Evolutionary conservation across 139 green algal species (phyloP).

Genomic region (Tetraselmis striata): DNA sequence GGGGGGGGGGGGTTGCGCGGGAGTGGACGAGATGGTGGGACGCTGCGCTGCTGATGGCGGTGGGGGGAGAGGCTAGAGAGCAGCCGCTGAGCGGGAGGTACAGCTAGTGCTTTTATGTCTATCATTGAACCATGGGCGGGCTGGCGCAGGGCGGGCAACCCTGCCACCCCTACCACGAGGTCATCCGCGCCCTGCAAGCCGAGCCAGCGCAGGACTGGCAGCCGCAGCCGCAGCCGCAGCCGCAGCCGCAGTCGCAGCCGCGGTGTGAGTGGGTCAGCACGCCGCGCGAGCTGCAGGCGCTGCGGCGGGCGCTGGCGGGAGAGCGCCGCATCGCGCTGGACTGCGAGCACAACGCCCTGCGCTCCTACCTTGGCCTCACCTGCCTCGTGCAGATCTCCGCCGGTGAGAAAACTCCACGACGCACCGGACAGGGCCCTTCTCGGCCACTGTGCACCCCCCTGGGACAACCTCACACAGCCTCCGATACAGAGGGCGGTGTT

Average conservation of each 20-base stretch:
- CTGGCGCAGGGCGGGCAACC: not conserved
- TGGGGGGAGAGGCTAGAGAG: too few relatives aligned
- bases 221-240: too few relatives aligned
- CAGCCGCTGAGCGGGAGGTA: constrained; percentile 6
- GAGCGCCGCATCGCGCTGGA: constrained; percentile 50
- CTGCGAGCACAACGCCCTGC: constrained; percentile 47
- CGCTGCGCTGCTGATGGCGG: not conserved
- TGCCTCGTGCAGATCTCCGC: constrained; percentile 74
- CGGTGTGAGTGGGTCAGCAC: constrained; percentile 26
- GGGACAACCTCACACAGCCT: too few relatives aligned
- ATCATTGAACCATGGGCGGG: too few relatives aligned
- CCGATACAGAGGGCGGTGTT: not conserved
- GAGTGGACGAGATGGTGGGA: not conserved
- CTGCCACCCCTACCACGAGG: too few relatives aligned
- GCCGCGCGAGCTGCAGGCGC: constrained; percentile 10
- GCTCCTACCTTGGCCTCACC: constrained; percentile 56
- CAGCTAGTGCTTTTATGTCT: too few relatives aligned
- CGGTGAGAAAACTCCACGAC: constrained; percentile 21
- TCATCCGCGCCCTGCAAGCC: too few relatives aligned
- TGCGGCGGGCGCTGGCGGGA: constrained; percentile 21
- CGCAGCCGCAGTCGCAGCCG: not conserved
- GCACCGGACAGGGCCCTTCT: too few relatives aligned
- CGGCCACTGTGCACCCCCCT: not conserved
- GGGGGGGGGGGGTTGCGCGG: not conserved
- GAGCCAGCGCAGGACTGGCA: too few relatives aligned